These are phyloP conservation scores for Chamaecyparis obtusa DNA, from an alignment of 75 land plant genomes.

Conservation along the genomic window DNA sequence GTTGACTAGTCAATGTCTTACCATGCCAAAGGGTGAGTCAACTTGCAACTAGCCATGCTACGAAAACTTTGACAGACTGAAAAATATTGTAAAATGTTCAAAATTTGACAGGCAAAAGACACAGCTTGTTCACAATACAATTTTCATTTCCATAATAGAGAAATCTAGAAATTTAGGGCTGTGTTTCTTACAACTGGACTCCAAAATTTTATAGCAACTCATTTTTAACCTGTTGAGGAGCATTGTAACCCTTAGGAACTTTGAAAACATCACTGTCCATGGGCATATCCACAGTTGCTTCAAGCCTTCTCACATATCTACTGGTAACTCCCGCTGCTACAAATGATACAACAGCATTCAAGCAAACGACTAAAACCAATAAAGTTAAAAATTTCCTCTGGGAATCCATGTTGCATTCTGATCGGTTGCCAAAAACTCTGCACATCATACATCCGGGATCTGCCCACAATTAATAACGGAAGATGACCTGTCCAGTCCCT, in stretches of 20 bases:
- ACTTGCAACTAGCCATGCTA: neutral
- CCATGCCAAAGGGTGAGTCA: neutral
- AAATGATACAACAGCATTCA: neutral
- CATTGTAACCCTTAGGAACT: slow-evolving; percentile 20
- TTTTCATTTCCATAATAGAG: neutral
- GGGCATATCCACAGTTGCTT: slow-evolving; percentile 20
- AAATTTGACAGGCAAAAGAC: neutral
- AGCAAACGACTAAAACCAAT: neutral
- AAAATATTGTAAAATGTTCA: neutral
- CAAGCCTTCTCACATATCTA: slow-evolving; percentile 12
- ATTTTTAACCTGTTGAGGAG: slow-evolving; percentile 27
- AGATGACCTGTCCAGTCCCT: neutral
- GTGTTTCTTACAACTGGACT: neutral
- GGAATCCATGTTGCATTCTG: neutral
- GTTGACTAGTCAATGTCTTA: neutral
- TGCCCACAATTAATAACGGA: neutral
- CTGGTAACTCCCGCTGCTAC: slow-evolving; percentile 16
- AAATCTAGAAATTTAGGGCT: neutral
- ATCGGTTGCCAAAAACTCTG: neutral
- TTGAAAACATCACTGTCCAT: slow-evolving; percentile 19
- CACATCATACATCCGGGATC: neutral
- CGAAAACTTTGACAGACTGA: neutral
- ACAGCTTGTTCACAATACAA: neutral
- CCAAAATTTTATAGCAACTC: neutral
- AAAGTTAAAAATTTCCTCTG: neutral